Percentiles rank a stretch among this genome's conserved stretches.
These are phyloP conservation scores for Ascochyta clinopodiicola DNA, from an alignment of 2,329 filamentous ascomycete genomes.

Conservation along the genomic window DNA sequence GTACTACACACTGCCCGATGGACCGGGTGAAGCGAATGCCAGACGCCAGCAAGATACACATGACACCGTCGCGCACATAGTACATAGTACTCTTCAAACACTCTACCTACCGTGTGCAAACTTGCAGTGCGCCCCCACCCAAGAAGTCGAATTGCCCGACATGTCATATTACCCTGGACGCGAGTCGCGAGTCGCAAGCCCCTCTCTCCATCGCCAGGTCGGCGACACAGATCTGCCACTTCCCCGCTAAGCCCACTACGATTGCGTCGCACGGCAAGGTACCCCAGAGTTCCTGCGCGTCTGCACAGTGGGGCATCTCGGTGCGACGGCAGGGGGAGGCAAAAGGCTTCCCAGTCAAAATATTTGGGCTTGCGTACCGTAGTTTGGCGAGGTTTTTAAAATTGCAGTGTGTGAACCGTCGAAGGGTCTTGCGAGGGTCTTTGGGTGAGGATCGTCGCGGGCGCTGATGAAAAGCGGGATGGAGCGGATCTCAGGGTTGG, in stretches of 20 bases:
- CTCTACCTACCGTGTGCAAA: neutral
- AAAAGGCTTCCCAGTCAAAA: neutral
- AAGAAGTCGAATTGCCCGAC: neutral
- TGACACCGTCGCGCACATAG: neutral
- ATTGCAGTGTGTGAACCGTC: slow-evolving; percentile 13
- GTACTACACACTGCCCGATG: neutral
- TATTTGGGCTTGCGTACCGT: neutral
- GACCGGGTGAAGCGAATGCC: neutral
- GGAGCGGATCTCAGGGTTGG: neutral
- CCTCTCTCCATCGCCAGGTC: neutral
- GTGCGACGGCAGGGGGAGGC: slow-evolving; percentile 9
- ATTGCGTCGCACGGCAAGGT: slow-evolving; percentile 12
- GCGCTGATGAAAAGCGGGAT: slow-evolving; percentile 8
- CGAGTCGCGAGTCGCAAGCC: neutral
- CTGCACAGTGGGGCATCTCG: slow-evolving; percentile 2
- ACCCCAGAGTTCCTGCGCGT: slow-evolving; percentile 4
- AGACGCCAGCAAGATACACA: neutral
- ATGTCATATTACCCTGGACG: neutral
- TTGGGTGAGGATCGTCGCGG: neutral
- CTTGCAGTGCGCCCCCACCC: neutral
- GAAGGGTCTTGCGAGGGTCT: slow-evolving; percentile 8
- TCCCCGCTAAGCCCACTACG: neutral
- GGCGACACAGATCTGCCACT: neutral
- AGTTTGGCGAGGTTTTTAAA: neutral
- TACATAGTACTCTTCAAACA: neutral